Conservation (phyloP, 2,329 filamentous ascomycete genomes). For the Penicillium sumatraense region DNA sequence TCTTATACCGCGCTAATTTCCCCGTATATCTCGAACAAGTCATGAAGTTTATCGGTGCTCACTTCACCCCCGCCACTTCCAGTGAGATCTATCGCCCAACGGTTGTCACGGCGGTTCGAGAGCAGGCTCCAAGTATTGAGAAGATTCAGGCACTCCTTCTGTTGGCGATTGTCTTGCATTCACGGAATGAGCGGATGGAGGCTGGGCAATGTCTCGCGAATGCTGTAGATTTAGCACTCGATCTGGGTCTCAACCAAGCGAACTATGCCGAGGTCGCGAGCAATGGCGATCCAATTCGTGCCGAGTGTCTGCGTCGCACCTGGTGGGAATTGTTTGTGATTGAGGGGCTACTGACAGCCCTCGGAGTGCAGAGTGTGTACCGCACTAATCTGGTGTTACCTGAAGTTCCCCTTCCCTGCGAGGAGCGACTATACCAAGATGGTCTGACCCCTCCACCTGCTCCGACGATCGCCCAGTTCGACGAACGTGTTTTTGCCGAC, state of each 20-base stretch:
- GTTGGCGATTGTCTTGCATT: conserved; percentile 77
- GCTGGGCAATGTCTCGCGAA: conserved; percentile 69
- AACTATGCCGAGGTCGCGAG: conserved; percentile 69
- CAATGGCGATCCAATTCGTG: conserved; percentile 67
- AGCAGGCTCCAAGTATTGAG: conserved; percentile 56
- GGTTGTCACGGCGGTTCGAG: conserved; percentile 35
- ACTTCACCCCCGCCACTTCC: conserved; percentile 54
- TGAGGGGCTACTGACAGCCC: conserved; percentile 81
- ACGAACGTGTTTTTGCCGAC: conserved; percentile 74
- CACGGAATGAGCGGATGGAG: conserved; percentile 71
- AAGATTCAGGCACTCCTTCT: conserved; percentile 80
- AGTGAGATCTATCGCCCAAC: conserved; percentile 50
- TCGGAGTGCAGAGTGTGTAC: conserved; percentile 57
- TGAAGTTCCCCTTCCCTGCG: conserved; percentile 77
- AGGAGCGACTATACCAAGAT: conserved; percentile 68
- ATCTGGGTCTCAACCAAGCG: conserved; percentile 74
- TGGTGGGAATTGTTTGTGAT: conserved; percentile 90
- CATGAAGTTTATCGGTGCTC: conserved; percentile 62
- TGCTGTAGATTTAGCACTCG: conserved; percentile 72
- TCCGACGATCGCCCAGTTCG: conserved; percentile 73
- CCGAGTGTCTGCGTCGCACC: conserved; percentile 84
- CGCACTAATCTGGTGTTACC: conserved; percentile 70
- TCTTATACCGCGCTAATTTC: conserved; percentile 43
- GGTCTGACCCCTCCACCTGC: conserved; percentile 62
- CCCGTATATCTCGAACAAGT: conserved; percentile 56